Evolutionary conservation across 345 rosid genomes (phyloP), one percentile per base, ranked within the genome.

Genomic region (Corchorus olitorius): DNA sequence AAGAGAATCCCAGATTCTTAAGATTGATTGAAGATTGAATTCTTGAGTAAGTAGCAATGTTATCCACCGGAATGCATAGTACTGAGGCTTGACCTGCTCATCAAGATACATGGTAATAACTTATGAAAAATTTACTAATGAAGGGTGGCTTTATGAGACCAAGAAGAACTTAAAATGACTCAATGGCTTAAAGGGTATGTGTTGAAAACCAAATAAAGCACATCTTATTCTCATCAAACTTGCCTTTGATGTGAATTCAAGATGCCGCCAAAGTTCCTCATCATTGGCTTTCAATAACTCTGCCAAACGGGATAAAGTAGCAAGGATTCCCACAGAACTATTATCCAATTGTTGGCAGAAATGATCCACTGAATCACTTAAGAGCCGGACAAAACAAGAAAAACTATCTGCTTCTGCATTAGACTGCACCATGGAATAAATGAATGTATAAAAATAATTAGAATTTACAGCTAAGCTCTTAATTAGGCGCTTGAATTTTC

Each of bases 1-100:
- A 79, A 91, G 86, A 82, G 93, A 80, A 84, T 91, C 92, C 96
- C 96, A 91, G 58, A 91, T 91, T 82, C 96, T 83, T 74, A 88
- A 77, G 81, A 91, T 88, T 62, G 88, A 78, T 33, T 82, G 89
- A 65, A 89, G 85, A 77, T 82, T 78, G 81, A 91, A 91, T 82
- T 91, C 96, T 82, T 91, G 92, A 59, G 93, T 88, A 41, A 91
- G 93, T 50, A 91, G 82, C 83, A 91, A 73, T 34, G 95, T 91
- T 35, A 74, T 74, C 76, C 76, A 74, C 58, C 79, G 91, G 82
- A 91, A 89, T 64, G 87, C 95, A 62, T 91, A 91, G 80, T 82
- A 91, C 65, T 91, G 93, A 1, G 91, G 90, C 80, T 84, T 84
- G n/a, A 91, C 92, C 95, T 91, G 91, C 59, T 59, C 79, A 74